A percentile compares a stretch with the other conserved stretches of the same genome.
These are phyloP conservation scores for Sporopachydermia cereana DNA, from an alignment of 1,139 yeast species.

Conservation along the genomic window DNA sequence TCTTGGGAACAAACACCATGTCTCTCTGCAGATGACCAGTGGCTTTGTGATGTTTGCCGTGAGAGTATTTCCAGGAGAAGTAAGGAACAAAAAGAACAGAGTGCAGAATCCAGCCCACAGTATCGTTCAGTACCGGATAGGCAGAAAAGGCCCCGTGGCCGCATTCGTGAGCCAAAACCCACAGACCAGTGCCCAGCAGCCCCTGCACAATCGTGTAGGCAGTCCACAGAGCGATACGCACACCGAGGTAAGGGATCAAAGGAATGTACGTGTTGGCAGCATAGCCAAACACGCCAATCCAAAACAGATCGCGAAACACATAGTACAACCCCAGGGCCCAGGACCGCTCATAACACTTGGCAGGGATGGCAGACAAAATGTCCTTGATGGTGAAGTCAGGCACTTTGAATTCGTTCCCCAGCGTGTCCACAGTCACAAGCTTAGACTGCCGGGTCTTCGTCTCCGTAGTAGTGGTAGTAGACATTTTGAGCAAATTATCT, in stretches of 20 bases:
- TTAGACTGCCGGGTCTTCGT: constrained; percentile 10
- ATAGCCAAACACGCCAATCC: constrained; percentile 39
- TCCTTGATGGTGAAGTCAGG: constrained; percentile 71
- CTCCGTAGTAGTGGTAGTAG: constrained; percentile 1
- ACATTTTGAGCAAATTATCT: too few relatives aligned
- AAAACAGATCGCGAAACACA: constrained; percentile 51
- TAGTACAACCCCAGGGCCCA: constrained; percentile 44
- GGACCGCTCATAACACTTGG: constrained; percentile 63
- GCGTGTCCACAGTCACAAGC: constrained; percentile 41
- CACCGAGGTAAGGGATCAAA: constrained; percentile 29
- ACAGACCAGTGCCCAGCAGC: constrained; percentile 63
- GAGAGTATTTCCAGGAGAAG: constrained; percentile 78
- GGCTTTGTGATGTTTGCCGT: constrained; percentile 80
- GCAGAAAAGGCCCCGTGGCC: constrained; percentile 83
- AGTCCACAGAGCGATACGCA: constrained; percentile 49
- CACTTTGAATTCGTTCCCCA: constrained; percentile 55
- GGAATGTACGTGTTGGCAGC: constrained; percentile 46
- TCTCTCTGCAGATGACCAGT: constrained; percentile 75
- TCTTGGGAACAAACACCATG: constrained; percentile 71
- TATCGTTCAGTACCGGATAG: constrained; percentile 55
- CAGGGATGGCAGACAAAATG: constrained; percentile 59
- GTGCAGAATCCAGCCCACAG: constrained; percentile 75
- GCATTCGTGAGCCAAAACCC: constrained; percentile 88
- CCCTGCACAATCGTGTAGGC: constrained; percentile 47
- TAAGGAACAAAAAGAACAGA: constrained; percentile 71